Evolutionary conservation across 345 rosid genomes (phyloP), one percentile per base, ranked within the genome.

Genomic region (Carallia pectinifolia): DNA sequence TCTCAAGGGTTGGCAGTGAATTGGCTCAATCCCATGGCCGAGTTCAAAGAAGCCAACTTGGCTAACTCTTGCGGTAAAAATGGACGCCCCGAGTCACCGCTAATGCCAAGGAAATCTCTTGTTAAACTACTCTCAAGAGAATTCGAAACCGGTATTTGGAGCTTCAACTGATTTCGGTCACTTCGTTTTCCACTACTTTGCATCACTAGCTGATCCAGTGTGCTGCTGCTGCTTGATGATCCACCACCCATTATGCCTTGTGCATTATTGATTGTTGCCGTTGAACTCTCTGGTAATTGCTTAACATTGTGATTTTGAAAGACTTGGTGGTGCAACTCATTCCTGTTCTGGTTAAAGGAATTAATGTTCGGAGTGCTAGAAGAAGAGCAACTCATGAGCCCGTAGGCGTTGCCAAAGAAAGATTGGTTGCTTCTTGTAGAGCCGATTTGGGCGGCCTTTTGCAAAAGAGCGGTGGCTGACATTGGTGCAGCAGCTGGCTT

Each of bases 391-490:
- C 77, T 76, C 79, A 89, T 81, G 8, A 88, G 65, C 37, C 89
- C 82, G 58, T 81, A 76, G 66, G 73, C 67, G 30, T 65, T 82
- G 52, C 78, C 83, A 31, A 85, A 77, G 58, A 85, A 67, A 39
- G 90, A 76, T 1, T 85, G 83, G 54, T 83, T 89, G 88, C 89
- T 87, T 81, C 93, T 83, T 34, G 93, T 85, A 38, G 97, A 94
- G 4, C 98, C 98, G 81, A 94, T 91, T 73, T 88, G 97, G 4
- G 98, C 98, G 37, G 97, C 98, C 67, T 94, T 94, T 58, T 91
- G 98, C 47, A 94, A 79, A 36, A 94, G 97, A 2, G 95, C 96
- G 1, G 98, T 94, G 16, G 98, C 97, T 0, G 96, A 94, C 94
- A 91, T 86, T 48, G 91, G 88, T 17, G 87, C 72, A 23, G 47